Conservation (phyloP, 2,329 filamentous ascomycete species). For the Xylariaceae sp. region DNA sequence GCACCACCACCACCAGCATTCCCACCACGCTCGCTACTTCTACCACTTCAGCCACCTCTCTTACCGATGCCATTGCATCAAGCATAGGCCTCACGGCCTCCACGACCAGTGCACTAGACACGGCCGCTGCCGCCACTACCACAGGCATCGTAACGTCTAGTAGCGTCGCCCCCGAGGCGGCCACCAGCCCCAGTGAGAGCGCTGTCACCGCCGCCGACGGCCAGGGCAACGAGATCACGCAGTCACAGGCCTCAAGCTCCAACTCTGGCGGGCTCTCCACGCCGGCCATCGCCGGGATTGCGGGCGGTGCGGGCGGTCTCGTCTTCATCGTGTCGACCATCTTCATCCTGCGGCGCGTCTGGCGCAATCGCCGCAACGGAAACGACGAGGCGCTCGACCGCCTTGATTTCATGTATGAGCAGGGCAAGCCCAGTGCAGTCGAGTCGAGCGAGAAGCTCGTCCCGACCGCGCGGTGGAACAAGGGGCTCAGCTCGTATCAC, state of each 20-base stretch:
- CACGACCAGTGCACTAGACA: conserved; percentile 6
- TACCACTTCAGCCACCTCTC: conserved; percentile 4
- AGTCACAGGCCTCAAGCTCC: conserved; percentile 11
- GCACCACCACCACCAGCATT: not conserved
- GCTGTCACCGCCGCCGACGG: conserved; percentile 3
- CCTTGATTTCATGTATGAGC: conserved; percentile 26
- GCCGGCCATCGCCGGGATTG: conserved; percentile 24
- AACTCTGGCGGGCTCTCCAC: conserved; percentile 15
- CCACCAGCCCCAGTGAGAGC: conserved; percentile 2
- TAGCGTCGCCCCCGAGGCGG: conserved; percentile 1
- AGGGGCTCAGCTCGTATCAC: conserved; percentile 25
- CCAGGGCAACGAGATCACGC: conserved; percentile 14
- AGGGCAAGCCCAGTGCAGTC: conserved; percentile 20
- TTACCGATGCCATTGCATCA: not conserved
- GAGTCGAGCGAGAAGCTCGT: conserved; percentile 21
- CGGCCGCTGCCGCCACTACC: conserved; percentile 14
- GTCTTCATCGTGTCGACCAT: conserved; percentile 19
- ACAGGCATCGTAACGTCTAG: not conserved
- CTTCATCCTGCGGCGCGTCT: conserved; percentile 24
- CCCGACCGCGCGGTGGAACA: conserved; percentile 22
- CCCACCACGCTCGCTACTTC: not conserved
- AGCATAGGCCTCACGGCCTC: conserved; percentile 5
- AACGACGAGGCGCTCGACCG: conserved; percentile 21
- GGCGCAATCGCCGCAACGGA: conserved; percentile 25
- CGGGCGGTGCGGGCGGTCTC: conserved; percentile 23